Conservation (phyloP, 1,139 yeast species). For the Pichia sp. region DNA sequence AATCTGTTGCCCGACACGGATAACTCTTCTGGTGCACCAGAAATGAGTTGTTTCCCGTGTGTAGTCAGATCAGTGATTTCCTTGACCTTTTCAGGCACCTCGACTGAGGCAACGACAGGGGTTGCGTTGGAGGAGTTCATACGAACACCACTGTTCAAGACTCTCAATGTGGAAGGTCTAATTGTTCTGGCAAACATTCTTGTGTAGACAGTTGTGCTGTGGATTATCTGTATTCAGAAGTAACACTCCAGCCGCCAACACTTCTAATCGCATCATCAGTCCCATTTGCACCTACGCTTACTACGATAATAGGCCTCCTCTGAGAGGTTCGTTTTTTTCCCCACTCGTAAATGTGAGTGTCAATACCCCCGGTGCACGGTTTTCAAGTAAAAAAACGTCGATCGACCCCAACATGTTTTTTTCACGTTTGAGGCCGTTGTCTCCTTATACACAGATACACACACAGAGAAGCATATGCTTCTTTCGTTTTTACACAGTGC, state of each 20-base stretch:
- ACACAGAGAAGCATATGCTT: no score
- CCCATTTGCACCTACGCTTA: not conserved
- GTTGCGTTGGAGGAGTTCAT: conserved; percentile 14
- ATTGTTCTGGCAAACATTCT: conserved; percentile 12
- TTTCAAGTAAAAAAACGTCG: not conserved
- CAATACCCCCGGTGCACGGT: not conserved
- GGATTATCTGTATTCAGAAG: not conserved
- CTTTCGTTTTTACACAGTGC: no score
- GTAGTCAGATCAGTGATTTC: conserved; percentile 23
- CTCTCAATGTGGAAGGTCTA: conserved; percentile 4
- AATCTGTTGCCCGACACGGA: conserved; percentile 49
- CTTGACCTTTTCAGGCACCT: conserved; percentile 18
- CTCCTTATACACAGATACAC: not conserved
- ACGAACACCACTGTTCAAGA: conserved; percentile 7
- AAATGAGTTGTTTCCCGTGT: conserved; percentile 54
- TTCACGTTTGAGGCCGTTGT: not conserved
- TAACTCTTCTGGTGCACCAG: conserved; percentile 77
- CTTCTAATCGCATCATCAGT: not conserved
- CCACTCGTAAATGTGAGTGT: not conserved
- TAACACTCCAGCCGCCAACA: no score
- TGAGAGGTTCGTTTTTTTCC: not conserved
- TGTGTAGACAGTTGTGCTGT: not conserved
- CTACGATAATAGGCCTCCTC: not conserved
- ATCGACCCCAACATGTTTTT: not conserved
- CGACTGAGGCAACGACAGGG: conserved; percentile 18